Percentiles rank a stretch among this genome's conserved stretches.
phyloP scores from a whole-genome alignment of 352 stramenopile species.

The Pythium vanterpoolii region DNA sequence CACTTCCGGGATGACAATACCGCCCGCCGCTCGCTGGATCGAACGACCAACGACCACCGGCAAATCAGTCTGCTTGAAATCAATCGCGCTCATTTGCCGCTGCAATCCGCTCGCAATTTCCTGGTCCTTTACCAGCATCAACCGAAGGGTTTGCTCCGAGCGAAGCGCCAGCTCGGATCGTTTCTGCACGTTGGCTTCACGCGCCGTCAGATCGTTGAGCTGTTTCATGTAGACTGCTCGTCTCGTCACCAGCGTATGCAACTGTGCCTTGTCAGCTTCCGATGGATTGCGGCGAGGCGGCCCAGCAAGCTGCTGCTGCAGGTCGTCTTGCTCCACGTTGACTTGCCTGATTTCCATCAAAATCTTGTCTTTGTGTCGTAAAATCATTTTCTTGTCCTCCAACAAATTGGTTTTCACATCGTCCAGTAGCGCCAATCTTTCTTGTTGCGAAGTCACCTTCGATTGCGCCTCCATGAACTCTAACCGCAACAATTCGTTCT shows the following conservation, averaged over 20 bases:
- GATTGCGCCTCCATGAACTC: constrained; percentile 57
- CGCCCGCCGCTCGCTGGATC: constrained; percentile 29
- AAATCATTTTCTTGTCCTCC: constrained; percentile 42
- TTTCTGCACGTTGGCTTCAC: constrained; percentile 45
- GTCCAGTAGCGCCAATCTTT: constrained; percentile 52
- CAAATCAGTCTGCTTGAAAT: constrained; percentile 35
- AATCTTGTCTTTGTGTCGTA: constrained; percentile 43
- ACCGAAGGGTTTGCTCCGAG: constrained; percentile 39
- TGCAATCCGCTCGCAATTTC: constrained; percentile 24
- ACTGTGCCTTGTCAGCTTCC: constrained; percentile 55
- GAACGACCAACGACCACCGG: constrained; percentile 56
- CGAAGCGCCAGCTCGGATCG: constrained; percentile 35
- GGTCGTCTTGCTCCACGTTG: constrained; percentile 39
- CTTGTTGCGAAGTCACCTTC: constrained; percentile 36
- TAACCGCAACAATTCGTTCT: constrained; percentile 48
- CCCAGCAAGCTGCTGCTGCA: constrained; percentile 43
- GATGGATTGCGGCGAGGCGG: constrained; percentile 60
- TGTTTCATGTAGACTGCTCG: constrained; percentile 45
- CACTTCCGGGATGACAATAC: not conserved
- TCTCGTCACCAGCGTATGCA: constrained; percentile 51
- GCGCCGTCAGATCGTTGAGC: constrained; percentile 39
- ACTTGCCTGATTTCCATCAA: constrained; percentile 54
- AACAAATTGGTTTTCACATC: constrained; percentile 36
- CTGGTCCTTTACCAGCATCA: constrained; percentile 32
- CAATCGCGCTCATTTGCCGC: constrained; percentile 26